Evolutionary conservation across 345 rosid species (phyloP), one percentile per base, ranked within the genome.

Genomic region (Cardamine occulta): DNA sequence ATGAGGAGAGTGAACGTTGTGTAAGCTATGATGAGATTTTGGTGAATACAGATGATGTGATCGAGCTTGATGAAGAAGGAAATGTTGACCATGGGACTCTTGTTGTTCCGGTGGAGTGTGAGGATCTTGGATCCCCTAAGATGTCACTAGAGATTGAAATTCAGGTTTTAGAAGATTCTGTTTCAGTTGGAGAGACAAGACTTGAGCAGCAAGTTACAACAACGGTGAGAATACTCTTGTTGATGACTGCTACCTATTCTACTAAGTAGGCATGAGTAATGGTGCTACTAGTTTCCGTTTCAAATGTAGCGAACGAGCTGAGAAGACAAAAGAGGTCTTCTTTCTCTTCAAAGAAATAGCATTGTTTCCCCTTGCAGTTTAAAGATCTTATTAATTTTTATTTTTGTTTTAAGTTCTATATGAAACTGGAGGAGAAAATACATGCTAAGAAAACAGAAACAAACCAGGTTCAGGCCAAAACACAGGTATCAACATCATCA

Each of bases 271-370:
- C 19, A 19, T 39, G 55, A 85, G 80, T 83, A 52, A 84, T 58
- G 67, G 23, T 66, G 74, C 83, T 60, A 56, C 78, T 51, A 63
- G 62, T 67, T 89, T 91, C 82, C 81, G 56, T 71, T 88, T 93
- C 86, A 88, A 79, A 74, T 76, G 93, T 69, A 75, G 79, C 51
- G 91, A 87, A 74, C 85, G 96, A 51, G 98, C 96, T 23, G 91
- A 84, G 80, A 87, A 84, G 77, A 84, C 96, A 86, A 93, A 85
- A 85, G 90, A 91, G 92, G 98, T 84, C 34, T 51, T 71, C 5
- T 63, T 54, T 54, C 44, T 61, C 3, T 66, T 37, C 12, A 28
- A 12, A 64, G 1, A 2, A 13, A 0, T n/a, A 5, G n/a, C n/a
- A 67, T 54, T 52, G 19, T 24, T 6, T 67, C 7, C 31, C 13